A percentile compares a stretch with the other conserved stretches of the same genome.
Conservation (phyloP, 2,329 filamentous ascomycete species). For the Ascochyta lentis region DNA sequence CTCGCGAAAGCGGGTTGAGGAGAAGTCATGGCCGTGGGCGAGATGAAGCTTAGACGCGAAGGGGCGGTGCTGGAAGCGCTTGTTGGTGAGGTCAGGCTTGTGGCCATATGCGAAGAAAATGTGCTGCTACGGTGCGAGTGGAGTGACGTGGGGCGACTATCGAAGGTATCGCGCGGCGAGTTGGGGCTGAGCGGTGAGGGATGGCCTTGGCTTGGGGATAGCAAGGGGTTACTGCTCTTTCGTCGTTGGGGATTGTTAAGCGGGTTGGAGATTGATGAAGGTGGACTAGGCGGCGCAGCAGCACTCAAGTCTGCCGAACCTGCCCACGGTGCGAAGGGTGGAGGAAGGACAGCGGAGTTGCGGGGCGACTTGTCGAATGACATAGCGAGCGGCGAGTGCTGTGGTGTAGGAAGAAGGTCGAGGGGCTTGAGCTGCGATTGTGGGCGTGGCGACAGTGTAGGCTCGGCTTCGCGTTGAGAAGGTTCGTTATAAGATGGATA, state of each 20-base stretch:
- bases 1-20: conserved; percentile 12
- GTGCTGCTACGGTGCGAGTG: conserved; percentile 25
- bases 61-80: conserved; percentile 17
- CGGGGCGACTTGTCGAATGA: conserved; percentile 13
- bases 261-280: conserved; percentile 17
- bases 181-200: conserved; percentile 7
- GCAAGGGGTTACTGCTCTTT: conserved; percentile 16
- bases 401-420: conserved; percentile 30
- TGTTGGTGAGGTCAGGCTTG: conserved; percentile 16
- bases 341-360: conserved; percentile 24
- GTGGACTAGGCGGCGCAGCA: conserved; percentile 27
- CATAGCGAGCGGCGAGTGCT: conserved; percentile 30
- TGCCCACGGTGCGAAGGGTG: conserved; percentile 35
- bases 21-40: conserved; percentile 6
- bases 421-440: conserved; percentile 16
- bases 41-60: conserved; percentile 13
- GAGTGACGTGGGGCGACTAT: conserved; percentile 25
- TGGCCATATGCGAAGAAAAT: conserved; percentile 18
- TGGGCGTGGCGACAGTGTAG: conserved; percentile 10
- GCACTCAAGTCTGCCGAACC: conserved; percentile 5
- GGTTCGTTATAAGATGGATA: conserved; percentile 7
- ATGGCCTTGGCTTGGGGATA: conserved; percentile 3
- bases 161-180: conserved; percentile 6
- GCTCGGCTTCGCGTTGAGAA: not conserved
- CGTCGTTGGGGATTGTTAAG: conserved; percentile 13